A percentile compares a stretch with the other conserved stretches of the same genome.
phyloP scores from a whole-genome alignment of 768 basidiomycete genomes.

The Mycena metata region DNA sequence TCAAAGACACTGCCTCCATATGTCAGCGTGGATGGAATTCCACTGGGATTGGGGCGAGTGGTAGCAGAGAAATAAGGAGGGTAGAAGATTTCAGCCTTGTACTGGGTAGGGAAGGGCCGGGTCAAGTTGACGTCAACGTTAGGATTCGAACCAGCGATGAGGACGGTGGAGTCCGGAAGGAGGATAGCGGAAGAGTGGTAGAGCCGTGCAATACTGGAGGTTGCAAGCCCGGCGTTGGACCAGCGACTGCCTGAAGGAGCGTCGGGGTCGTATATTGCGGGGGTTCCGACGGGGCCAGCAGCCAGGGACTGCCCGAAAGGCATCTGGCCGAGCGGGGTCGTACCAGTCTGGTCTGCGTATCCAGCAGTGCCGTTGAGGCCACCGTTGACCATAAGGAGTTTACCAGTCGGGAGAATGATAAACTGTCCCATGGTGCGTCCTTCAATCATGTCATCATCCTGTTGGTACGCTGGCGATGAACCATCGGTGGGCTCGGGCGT shows the following conservation, averaged over 20 bases:
- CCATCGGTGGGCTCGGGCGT: conserved; percentile 87
- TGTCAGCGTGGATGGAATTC: conserved; percentile 65
- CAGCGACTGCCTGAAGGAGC: conserved; percentile 72
- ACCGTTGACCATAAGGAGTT: conserved; percentile 77
- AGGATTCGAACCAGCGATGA: conserved; percentile 83
- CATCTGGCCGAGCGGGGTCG: conserved; percentile 49
- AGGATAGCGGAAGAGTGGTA: conserved; percentile 88
- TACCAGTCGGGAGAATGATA: conserved; percentile 84
- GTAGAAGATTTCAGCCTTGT: conserved; percentile 77
- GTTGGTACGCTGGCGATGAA: conserved; percentile 67
- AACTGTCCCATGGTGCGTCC: conserved; percentile 95
- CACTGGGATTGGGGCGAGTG: conserved; percentile 65
- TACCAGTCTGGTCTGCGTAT: conserved; percentile 65
- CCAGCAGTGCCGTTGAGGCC: conserved; percentile 80
- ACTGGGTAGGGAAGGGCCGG: conserved; percentile 65
- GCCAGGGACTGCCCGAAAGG: conserved; percentile 74
- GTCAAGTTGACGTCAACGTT: conserved; percentile 69
- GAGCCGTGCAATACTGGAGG: conserved; percentile 73
- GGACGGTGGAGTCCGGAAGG: conserved; percentile 72
- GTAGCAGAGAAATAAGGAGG: conserved; percentile 74
- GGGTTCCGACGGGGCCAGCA: conserved; percentile 73
- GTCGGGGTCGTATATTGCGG: conserved; percentile 80
- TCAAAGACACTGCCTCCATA: conserved; percentile 78
- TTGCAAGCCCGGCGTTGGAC: conserved; percentile 69
- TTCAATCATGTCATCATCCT: conserved; percentile 83